phyloP scores from a whole-genome alignment of 495 filamentous ascomycete species.

The Penicillium subrubescens region DNA sequence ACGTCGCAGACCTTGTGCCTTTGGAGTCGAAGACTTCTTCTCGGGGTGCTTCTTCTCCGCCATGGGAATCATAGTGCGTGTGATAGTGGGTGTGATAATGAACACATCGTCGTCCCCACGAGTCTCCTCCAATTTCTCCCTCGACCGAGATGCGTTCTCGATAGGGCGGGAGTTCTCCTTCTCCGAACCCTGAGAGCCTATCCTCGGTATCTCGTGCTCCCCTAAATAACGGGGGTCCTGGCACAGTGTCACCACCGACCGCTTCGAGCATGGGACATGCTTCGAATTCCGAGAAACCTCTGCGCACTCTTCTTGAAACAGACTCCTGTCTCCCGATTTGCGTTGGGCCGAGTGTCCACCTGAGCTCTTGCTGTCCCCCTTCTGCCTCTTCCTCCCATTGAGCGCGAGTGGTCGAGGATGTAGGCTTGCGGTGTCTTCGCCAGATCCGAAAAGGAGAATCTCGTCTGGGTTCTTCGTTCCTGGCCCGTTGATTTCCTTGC shows the following conservation, averaged over 20 bases:
- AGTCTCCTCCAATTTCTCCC: slow-evolving; percentile 22
- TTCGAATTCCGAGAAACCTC: slow-evolving; percentile 47
- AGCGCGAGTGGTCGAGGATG: slow-evolving; percentile 30
- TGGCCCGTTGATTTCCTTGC: slow-evolving; percentile 45
- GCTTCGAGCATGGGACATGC: slow-evolving; percentile 46
- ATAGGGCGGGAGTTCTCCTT: slow-evolving; percentile 33
- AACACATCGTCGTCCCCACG: slow-evolving; percentile 44
- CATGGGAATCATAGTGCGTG: slow-evolving; percentile 39
- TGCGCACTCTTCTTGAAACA: slow-evolving; percentile 36
- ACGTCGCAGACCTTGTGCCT: slow-evolving; percentile 28
- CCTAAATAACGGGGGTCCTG: slow-evolving; percentile 30
- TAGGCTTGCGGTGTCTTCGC: slow-evolving; percentile 28
- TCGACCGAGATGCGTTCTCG: slow-evolving; percentile 12
- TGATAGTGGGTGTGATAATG: slow-evolving; percentile 55
- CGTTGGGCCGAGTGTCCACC: slow-evolving; percentile 14
- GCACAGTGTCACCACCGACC: slow-evolving; percentile 33
- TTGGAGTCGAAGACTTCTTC: slow-evolving; percentile 18
- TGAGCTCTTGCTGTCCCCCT: slow-evolving; percentile 21
- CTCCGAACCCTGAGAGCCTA: slow-evolving; percentile 20
- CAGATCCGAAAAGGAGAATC: slow-evolving; percentile 40
- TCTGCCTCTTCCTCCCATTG: slow-evolving; percentile 29
- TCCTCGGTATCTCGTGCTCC: slow-evolving; percentile 22
- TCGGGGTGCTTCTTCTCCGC: slow-evolving; percentile 10
- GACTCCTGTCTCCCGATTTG: slow-evolving; percentile 19
- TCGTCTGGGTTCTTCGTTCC: slow-evolving; percentile 45